Evolutionary conservation across 805 yeast genomes (phyloP).

Genomic region (Ogataea kodamae): DNA sequence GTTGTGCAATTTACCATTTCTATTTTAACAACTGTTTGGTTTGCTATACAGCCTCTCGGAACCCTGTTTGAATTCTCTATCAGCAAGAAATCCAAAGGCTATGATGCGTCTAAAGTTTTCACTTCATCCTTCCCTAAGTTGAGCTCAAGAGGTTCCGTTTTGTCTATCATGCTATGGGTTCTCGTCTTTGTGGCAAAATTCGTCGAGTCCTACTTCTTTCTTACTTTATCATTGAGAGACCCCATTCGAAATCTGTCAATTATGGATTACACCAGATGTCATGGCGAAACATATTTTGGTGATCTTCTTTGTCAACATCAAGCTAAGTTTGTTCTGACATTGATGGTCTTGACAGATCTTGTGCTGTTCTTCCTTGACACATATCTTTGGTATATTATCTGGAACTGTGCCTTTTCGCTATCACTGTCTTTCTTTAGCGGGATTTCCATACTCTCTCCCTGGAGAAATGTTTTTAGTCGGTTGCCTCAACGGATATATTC

Average conservation of each 20-base stretch:
- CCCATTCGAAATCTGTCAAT: slow-evolving; percentile 46
- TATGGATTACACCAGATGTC: slow-evolving; percentile 42
- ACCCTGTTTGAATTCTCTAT: slow-evolving; percentile 29
- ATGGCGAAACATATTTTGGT: slow-evolving; percentile 41
- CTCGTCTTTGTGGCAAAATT: slow-evolving; percentile 47
- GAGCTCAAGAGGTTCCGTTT: slow-evolving; percentile 34
- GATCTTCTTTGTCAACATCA: slow-evolving; percentile 42
- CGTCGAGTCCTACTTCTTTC: slow-evolving; percentile 50
- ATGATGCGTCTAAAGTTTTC: slow-evolving; percentile 38
- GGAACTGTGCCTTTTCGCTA: slow-evolving; percentile 51
- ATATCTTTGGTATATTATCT: slow-evolving; percentile 54
- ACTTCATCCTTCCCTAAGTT: slow-evolving; percentile 42
- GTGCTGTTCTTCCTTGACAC: slow-evolving; percentile 53
- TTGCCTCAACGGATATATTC: slow-evolving; percentile 50
- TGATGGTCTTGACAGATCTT: slow-evolving; percentile 44
- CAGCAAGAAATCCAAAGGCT: slow-evolving; percentile 23
- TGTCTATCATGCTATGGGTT: slow-evolving; percentile 47
- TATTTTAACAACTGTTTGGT: slow-evolving; percentile 39
- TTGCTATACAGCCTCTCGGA: slow-evolving; percentile 39
- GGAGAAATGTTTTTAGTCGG: slow-evolving; percentile 53
- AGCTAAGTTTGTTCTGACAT: slow-evolving; percentile 37
- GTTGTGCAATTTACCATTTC: slow-evolving; percentile 42
- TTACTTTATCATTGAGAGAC: slow-evolving; percentile 50
- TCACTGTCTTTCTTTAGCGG: slow-evolving; percentile 49
- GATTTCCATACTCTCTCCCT: slow-evolving; percentile 52